These are phyloP conservation scores for Neocucurbitaria cava DNA, from an alignment of 2,329 filamentous ascomycete genomes.

Conservation along the genomic window DNA sequence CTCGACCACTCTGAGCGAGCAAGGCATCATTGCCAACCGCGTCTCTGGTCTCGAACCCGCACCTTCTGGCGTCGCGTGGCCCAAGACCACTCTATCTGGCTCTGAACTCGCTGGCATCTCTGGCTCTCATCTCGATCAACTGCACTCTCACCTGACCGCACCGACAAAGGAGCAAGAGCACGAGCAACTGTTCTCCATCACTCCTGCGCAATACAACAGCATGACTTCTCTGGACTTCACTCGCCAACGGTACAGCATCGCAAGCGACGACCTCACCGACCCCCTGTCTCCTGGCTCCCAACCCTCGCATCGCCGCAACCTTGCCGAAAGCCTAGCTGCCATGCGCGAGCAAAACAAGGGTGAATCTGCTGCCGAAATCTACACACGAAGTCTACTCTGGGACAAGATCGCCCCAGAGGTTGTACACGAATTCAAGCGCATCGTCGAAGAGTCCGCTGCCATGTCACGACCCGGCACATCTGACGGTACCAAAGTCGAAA, in stretches of 20 bases:
- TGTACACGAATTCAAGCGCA: conserved; percentile 88
- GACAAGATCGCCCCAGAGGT: conserved; percentile 93
- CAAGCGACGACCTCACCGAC: conserved; percentile 54
- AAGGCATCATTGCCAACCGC: conserved; percentile 61
- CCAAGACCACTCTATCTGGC: conserved; percentile 46
- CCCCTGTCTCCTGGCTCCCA: conserved; percentile 47
- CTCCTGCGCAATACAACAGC: conserved; percentile 85
- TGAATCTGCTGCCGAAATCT: conserved; percentile 79
- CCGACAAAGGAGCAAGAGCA: conserved; percentile 85
- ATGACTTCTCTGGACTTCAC: conserved; percentile 79
- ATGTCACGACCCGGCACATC: conserved; percentile 45
- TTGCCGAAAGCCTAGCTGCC: conserved; percentile 79
- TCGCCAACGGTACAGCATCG: conserved; percentile 55
- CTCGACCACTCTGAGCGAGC: conserved; percentile 45
- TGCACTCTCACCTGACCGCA: conserved; percentile 55
- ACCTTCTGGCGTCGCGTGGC: conserved; percentile 47
- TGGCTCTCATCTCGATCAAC: conserved; percentile 46
- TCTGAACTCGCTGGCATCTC: conserved; percentile 47
- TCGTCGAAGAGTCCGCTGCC: conserved; percentile 76
- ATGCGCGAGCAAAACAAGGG: conserved; percentile 77
- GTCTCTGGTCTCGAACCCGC: conserved; percentile 50
- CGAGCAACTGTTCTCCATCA: conserved; percentile 86
- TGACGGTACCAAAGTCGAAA: conserved; percentile 43
- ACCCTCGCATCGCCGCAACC: conserved; percentile 71
- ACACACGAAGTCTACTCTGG: conserved; percentile 91